phyloP scores from a whole-genome alignment of 768 basidiomycete genomes.

The Pulveroboletus sp. region DNA sequence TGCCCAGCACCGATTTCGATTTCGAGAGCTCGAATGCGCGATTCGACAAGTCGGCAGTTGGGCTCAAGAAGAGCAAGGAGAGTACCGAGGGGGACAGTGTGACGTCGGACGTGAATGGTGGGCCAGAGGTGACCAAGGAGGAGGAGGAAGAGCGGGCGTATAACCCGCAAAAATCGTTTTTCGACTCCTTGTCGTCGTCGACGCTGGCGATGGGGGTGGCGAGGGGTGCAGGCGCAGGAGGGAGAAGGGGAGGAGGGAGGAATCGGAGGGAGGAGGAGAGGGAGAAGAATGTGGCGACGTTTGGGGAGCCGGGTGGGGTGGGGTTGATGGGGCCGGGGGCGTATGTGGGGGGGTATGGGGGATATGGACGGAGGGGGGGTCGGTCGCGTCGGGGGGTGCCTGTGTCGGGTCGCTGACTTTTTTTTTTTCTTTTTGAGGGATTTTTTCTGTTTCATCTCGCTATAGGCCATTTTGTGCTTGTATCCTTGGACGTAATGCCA shows the following conservation, averaged over 20 bases:
- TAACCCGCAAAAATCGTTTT: constrained; percentile 78
- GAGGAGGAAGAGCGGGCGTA: constrained; percentile 53
- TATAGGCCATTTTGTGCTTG: too few relatives aligned
- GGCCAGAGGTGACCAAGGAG: constrained; percentile 27
- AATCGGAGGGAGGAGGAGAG: constrained; percentile 80
- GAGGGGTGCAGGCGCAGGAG: constrained; percentile 37
- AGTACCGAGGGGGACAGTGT: constrained; percentile 29
- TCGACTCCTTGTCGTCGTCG: constrained; percentile 63
- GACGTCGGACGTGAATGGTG: constrained; percentile 29
- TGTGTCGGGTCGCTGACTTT: constrained; percentile 21
- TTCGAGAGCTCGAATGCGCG: constrained; percentile 74
- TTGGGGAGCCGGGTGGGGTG: constrained; percentile 81
- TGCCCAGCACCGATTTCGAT: constrained; percentile 80
- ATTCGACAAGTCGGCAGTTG: constrained; percentile 71
- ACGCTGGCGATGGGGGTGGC: constrained; percentile 34
- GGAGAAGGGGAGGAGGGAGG: constrained; percentile 51
- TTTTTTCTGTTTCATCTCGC: too few relatives aligned
- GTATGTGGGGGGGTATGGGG: constrained; percentile 79
- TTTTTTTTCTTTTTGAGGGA: neutral
- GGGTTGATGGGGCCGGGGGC: constrained; percentile 76
- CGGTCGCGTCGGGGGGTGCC: constrained; percentile 36
- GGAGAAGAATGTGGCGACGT: constrained; percentile 82
- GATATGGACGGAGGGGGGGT: constrained; percentile 53
- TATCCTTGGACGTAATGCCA: too few relatives aligned
- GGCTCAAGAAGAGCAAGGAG: constrained; percentile 33